These are phyloP conservation scores for Pythium rishiriense DNA, from an alignment of 352 stramenopile genomes.

Conservation along the genomic window DNA sequence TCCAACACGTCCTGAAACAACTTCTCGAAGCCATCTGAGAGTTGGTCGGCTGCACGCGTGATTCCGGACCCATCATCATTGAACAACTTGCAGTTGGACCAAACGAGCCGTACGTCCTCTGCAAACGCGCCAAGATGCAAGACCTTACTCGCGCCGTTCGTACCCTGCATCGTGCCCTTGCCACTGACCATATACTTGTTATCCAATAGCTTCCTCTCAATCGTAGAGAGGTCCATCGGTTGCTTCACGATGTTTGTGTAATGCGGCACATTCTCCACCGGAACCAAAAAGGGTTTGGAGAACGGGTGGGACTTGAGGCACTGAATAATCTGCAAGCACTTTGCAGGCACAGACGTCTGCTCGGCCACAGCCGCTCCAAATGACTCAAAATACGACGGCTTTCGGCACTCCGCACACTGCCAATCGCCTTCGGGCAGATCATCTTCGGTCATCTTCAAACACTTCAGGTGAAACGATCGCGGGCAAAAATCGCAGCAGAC, in stretches of 20 bases:
- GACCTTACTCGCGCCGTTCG: constrained; percentile 30
- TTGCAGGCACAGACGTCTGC: constrained; percentile 55
- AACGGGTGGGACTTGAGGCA: constrained; percentile 78
- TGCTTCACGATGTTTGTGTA: constrained; percentile 79
- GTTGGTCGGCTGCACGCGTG: constrained; percentile 63
- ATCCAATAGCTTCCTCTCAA: constrained; percentile 62
- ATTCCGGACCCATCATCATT: constrained; percentile 86
- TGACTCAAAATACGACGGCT: constrained; percentile 63
- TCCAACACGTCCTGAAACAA: constrained; percentile 50
- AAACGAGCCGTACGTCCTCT: constrained; percentile 79
- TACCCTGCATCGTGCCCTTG: constrained; percentile 26
- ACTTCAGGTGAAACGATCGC: constrained; percentile 90
- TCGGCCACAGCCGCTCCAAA: constrained; percentile 48
- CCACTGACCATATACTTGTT: constrained; percentile 57
- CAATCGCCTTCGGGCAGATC: constrained; percentile 81
- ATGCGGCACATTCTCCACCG: constrained; percentile 74
- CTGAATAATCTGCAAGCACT: constrained; percentile 68
- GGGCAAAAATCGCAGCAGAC: constrained; percentile 92
- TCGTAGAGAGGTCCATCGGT: constrained; percentile 80
- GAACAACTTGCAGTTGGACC: constrained; percentile 83
- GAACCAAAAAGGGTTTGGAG: constrained; percentile 71
- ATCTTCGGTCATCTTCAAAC: constrained; percentile 67
- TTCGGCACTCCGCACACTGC: constrained; percentile 77
- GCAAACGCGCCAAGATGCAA: constrained; percentile 60
- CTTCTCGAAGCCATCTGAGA: constrained; percentile 64